These are phyloP conservation scores for Delphinella strobiligena DNA, from an alignment of 2,329 filamentous ascomycete genomes.

Conservation along the genomic window DNA sequence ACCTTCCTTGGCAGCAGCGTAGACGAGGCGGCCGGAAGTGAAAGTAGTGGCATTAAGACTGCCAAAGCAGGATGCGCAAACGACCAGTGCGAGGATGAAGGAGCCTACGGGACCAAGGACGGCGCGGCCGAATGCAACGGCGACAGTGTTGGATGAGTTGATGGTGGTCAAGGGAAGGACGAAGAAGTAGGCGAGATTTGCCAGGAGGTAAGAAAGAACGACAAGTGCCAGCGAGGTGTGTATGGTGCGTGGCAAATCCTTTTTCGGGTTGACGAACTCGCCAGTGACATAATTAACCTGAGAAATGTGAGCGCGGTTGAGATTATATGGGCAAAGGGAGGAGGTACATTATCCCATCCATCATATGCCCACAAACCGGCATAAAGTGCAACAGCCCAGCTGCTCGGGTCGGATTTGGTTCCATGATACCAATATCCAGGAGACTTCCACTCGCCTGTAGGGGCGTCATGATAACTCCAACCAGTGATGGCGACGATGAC, in stretches of 20 bases:
- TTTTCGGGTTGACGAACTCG: constrained; percentile 83
- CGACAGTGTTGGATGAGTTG: constrained; percentile 86
- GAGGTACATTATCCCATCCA: constrained; percentile 90
- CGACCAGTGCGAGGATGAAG: constrained; percentile 74
- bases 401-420: constrained; percentile 66
- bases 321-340: background rate
- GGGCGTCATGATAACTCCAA: constrained; percentile 60
- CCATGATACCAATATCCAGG: constrained; percentile 72
- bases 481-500: constrained; percentile 84
- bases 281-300: constrained; percentile 96
- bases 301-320: background rate
- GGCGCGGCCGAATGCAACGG: constrained; percentile 79
- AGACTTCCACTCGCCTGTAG: constrained; percentile 77
- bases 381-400: constrained; percentile 89
- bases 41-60: constrained; percentile 91
- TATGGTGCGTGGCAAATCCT: constrained; percentile 86
- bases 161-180: constrained; percentile 73
- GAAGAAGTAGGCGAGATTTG: constrained; percentile 88
- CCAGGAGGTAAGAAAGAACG: constrained; percentile 78
- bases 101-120: constrained; percentile 80
- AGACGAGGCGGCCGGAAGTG: constrained; percentile 82
- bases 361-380: constrained; percentile 97
- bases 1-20: constrained; percentile 88
- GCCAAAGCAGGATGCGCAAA: constrained; percentile 85
- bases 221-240: constrained; percentile 94